Evolutionary conservation across 1,284 basidiomycete species (phyloP).

Genomic region (Stereum hirsutum): DNA sequence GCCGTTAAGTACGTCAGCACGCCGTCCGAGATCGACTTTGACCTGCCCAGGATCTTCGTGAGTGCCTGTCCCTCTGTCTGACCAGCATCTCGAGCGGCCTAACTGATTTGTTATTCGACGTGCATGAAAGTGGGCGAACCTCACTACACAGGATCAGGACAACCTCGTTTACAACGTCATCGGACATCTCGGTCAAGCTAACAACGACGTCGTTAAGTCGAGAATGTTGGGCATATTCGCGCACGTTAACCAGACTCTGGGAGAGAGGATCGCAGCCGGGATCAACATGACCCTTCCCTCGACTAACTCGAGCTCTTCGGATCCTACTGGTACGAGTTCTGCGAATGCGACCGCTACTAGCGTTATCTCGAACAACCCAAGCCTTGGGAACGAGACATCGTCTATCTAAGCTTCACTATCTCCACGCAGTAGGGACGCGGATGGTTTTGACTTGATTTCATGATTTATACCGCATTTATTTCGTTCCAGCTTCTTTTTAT

Average conservation of each 20-base stretch:
- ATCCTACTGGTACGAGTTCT: too few relatives aligned
- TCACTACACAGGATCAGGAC: not conserved
- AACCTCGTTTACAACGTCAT: not conserved
- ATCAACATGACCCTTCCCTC: not conserved
- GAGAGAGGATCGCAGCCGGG: not conserved
- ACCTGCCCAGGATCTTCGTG: not conserved
- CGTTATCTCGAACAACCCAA: too few relatives aligned
- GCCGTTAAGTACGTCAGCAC: not conserved
- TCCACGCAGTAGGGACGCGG: too few relatives aligned
- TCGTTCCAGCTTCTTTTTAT: too few relatives aligned
- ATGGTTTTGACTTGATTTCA: too few relatives aligned
- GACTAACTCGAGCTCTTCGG: too few relatives aligned
- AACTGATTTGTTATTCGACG: not conserved
- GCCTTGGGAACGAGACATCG: too few relatives aligned
- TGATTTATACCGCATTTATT: too few relatives aligned
- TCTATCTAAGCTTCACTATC: too few relatives aligned
- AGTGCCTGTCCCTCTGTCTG: not conserved
- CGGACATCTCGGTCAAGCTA: not conserved
- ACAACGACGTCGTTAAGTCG: not conserved
- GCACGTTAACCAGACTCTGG: not conserved
- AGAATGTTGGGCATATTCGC: not conserved
- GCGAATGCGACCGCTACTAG: too few relatives aligned
- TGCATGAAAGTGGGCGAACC: not conserved
- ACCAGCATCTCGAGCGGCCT: not conserved
- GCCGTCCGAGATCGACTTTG: not conserved